Evolutionary conservation across 305 asterid genomes (phyloP).

Genomic region (Euphrasia arctica): DNA sequence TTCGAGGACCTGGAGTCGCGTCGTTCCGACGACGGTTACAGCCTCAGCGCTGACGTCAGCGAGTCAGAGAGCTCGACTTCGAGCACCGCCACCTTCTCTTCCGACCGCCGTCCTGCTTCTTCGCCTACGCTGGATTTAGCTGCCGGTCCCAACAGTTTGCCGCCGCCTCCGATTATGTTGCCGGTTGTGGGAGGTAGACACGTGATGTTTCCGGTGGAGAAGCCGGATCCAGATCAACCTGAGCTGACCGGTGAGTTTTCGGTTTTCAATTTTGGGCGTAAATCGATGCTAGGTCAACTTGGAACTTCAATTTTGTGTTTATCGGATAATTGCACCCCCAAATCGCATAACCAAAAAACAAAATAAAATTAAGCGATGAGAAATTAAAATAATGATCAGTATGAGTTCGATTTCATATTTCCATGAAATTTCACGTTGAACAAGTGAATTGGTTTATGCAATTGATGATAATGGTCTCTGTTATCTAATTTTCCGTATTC

Average conservation of each 20-base stretch:
- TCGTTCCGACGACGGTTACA: slow-evolving; percentile 61
- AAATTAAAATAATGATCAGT: too few species aligned
- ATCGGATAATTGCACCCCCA: too few species aligned
- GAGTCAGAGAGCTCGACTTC: slow-evolving; percentile 84
- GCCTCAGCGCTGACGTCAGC: slow-evolving; percentile 85
- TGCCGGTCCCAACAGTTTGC: slow-evolving; percentile 36
- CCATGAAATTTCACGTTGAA: not conserved
- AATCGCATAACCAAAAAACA: not conserved
- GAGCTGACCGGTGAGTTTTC: slow-evolving; percentile 49
- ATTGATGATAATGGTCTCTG: not conserved
- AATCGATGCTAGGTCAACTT: not conserved
- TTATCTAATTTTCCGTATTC: not conserved
- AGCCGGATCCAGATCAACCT: slow-evolving; percentile 32
- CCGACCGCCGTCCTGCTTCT: slow-evolving; percentile 31
- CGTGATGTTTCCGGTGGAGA: slow-evolving; percentile 46
- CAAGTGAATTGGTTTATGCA: too few species aligned
- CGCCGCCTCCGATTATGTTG: slow-evolving; percentile 57
- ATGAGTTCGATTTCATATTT: too few species aligned
- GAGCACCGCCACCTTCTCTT: slow-evolving; percentile 56
- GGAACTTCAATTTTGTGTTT: not conserved
- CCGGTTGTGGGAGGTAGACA: slow-evolving; percentile 71
- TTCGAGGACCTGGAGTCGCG: slow-evolving; percentile 44
- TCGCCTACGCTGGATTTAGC: slow-evolving; percentile 31
- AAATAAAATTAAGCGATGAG: too few species aligned
- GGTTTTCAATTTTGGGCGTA: not conserved